A percentile compares a stretch with the other conserved stretches of the same genome.
Conservation (phyloP, 257 asterid genomes). For the Fraxinus quadrangulata region DNA sequence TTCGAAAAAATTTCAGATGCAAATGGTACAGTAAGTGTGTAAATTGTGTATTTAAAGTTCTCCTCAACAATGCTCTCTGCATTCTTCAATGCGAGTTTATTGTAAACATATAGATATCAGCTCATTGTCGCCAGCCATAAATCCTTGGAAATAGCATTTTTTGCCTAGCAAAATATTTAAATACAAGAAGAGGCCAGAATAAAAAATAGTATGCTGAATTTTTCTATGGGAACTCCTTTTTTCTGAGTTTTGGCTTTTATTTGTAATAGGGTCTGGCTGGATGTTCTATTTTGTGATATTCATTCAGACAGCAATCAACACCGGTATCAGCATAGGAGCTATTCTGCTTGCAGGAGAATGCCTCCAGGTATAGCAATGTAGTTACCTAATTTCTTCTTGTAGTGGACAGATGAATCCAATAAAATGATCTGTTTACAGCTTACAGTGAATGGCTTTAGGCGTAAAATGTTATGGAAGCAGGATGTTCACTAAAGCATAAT, state of each 20-base stretch:
- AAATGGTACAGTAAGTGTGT: background rate
- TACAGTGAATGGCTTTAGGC: background rate
- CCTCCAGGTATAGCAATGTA: conserved; percentile 67
- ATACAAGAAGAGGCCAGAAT: background rate
- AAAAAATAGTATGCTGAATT: background rate
- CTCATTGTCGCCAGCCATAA: background rate
- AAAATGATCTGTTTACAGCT: background rate
- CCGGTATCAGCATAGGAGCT: conserved; percentile 86
- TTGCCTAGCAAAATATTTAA: background rate
- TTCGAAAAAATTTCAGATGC: background rate
- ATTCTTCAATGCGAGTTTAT: background rate
- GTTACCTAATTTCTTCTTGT: background rate
- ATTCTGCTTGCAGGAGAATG: conserved; percentile 87
- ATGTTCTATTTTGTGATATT: conserved; percentile 85
- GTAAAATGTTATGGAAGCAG: background rate
- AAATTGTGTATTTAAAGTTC: background rate
- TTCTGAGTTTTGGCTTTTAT: conserved; percentile 8
- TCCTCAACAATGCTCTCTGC: background rate
- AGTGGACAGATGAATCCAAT: background rate
- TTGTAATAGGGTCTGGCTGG: conserved; percentile 78
- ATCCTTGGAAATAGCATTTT: background rate
- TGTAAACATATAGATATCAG: background rate
- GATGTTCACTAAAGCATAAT: background rate
- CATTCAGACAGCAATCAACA: conserved; percentile 88
- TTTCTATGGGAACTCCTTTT: background rate